Conservation (phyloP, 1,284 basidiomycete species). For the Rhodotorula sp. region DNA sequence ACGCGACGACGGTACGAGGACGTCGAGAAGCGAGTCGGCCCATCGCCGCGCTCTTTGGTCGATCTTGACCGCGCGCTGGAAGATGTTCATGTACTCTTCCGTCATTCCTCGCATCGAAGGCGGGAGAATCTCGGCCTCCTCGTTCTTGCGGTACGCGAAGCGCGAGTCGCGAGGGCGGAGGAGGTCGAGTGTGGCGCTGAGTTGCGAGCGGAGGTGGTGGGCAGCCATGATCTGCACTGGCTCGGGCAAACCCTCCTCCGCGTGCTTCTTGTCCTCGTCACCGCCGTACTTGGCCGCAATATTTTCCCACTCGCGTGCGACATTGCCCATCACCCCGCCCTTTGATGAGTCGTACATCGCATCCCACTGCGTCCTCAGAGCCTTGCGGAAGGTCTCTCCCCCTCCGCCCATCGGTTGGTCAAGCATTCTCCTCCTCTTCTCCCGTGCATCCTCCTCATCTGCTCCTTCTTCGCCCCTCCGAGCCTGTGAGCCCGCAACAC, state of each 20-base stretch:
- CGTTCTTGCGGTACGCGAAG: neutral
- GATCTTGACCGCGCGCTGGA: conserved; percentile 3
- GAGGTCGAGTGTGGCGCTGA: neutral
- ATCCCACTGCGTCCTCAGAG: neutral
- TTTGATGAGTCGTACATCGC: neutral
- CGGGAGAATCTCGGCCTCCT: conserved; percentile 1
- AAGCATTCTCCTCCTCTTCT: neutral
- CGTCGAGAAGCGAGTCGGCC: neutral
- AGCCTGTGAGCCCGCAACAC: neutral
- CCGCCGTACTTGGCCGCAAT: neutral
- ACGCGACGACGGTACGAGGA: neutral
- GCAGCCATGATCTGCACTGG: conserved; percentile 12
- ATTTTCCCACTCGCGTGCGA: neutral
- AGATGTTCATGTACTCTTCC: neutral
- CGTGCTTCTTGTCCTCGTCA: neutral
- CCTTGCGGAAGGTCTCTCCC: neutral
- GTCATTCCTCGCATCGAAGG: neutral
- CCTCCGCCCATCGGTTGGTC: neutral
- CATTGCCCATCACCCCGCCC: conserved; percentile 10
- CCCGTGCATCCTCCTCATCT: neutral
- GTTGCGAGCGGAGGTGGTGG: conserved; percentile 7
- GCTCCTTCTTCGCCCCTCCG: too few species aligned
- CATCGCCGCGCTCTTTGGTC: conserved; percentile 2
- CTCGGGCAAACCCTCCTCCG: neutral
- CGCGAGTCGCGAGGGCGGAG: neutral